Conservation (phyloP, 345 rosid species). For the Hibiscus tridactylites region DNA sequence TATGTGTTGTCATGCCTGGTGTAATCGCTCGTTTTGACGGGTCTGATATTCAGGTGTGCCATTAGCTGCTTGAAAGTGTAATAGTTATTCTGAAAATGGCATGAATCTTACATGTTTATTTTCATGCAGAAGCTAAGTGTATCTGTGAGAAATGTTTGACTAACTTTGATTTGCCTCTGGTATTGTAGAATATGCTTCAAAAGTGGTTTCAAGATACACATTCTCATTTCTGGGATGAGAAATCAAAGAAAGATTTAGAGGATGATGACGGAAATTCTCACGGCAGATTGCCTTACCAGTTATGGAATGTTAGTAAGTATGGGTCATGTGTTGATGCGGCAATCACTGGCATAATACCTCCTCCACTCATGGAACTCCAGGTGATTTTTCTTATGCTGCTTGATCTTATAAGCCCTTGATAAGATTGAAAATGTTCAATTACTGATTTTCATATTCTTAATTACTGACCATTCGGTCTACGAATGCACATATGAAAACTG, state of each 20-base stretch:
- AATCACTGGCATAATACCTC: slow-evolving; percentile 84
- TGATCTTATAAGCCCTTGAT: background rate
- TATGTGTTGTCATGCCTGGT: slow-evolving; percentile 66
- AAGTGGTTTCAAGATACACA: slow-evolving; percentile 51
- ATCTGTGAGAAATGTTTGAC: background rate
- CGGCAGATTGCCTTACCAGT: slow-evolving; percentile 58
- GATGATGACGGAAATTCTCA: slow-evolving; percentile 38
- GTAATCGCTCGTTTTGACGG: slow-evolving; percentile 86
- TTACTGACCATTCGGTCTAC: background rate
- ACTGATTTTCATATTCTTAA: background rate
- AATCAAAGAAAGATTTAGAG: slow-evolving; percentile 29
- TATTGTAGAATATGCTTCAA: slow-evolving; percentile 56
- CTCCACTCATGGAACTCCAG: slow-evolving; percentile 86
- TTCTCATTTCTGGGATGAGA: slow-evolving; percentile 74
- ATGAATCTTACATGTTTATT: background rate
- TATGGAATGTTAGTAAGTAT: slow-evolving; percentile 82
- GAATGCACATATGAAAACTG: background rate
- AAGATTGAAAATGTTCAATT: background rate
- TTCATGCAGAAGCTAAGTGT: background rate
- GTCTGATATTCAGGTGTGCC: slow-evolving; percentile 52
- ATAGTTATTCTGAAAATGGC: background rate
- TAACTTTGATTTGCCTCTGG: background rate
- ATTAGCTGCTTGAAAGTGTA: background rate
- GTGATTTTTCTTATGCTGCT: slow-evolving; percentile 26
- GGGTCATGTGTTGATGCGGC: slow-evolving; percentile 84